A percentile compares a stretch with the other conserved stretches of the same genome.
phyloP scores from a whole-genome alignment of 352 stramenopile genomes.

The Phytophthora gonapodyides region DNA sequence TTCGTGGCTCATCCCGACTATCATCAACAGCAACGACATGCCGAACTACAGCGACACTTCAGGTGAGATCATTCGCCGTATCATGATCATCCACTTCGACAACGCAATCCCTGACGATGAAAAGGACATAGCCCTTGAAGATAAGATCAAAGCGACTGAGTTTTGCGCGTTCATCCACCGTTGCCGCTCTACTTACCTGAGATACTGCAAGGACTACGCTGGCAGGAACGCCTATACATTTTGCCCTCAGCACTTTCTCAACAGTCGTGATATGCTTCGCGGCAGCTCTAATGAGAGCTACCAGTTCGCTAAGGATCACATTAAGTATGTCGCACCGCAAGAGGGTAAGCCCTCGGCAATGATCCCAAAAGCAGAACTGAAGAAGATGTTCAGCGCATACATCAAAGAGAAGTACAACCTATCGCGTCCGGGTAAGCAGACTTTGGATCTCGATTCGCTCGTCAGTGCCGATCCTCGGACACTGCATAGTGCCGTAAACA shows the following conservation, averaged over 20 bases:
- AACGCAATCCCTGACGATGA: neutral
- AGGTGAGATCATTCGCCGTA: neutral
- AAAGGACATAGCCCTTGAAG: neutral
- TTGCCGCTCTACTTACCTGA: neutral
- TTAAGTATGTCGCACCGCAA: neutral
- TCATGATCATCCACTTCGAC: neutral
- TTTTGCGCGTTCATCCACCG: neutral
- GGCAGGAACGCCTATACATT: neutral
- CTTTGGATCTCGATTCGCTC: neutral
- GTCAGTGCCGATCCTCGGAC: neutral
- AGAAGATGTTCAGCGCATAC: neutral
- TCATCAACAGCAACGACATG: conserved; percentile 1
- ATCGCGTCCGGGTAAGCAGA: neutral
- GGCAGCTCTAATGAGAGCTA: neutral
- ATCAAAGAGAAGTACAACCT: conserved; percentile 3
- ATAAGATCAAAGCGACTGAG: neutral
- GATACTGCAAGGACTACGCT: neutral
- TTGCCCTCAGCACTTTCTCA: neutral
- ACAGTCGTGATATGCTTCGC: neutral
- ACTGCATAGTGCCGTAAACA: neutral
- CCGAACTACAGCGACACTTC: conserved; percentile 3
- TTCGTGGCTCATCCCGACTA: neutral
- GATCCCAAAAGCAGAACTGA: neutral
- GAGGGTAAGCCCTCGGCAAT: too few species aligned
- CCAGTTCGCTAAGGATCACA: neutral